These are phyloP conservation scores for Karstenula rhodostoma DNA, from an alignment of 2,329 filamentous ascomycete genomes.

Conservation along the genomic window DNA sequence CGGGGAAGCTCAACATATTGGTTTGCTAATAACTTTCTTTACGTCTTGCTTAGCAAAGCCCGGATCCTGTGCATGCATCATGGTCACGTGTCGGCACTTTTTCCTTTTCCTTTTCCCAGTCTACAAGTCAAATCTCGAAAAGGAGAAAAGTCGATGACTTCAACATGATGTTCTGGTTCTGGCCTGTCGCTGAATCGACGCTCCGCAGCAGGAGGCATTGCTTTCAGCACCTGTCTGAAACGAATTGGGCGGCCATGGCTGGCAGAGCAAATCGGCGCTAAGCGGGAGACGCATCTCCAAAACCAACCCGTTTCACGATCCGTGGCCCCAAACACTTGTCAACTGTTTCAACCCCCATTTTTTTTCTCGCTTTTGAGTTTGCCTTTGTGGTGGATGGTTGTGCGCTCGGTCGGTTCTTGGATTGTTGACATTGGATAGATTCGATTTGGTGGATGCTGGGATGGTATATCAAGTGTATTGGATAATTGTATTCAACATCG, in stretches of 20 bases:
- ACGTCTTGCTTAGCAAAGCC: background rate
- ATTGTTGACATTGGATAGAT: background rate
- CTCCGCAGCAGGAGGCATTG: background rate
- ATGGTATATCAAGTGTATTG: background rate
- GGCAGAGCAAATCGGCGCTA: conserved; percentile 23
- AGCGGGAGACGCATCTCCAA: conserved; percentile 28
- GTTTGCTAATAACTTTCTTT: background rate
- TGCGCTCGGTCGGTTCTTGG: background rate
- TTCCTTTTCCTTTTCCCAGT: no score
- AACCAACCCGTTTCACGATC: conserved; percentile 38
- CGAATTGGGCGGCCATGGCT: background rate
- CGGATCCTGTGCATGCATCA: background rate
- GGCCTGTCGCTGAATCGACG: conserved; percentile 2
- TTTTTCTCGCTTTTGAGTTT: background rate
- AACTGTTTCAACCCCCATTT: conserved; percentile 9
- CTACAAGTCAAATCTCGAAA: background rate
- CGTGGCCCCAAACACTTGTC: conserved; percentile 21
- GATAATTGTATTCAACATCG: background rate
- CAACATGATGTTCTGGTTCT: background rate
- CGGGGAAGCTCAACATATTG: background rate
- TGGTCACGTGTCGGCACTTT: background rate
- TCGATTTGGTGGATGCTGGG: background rate
- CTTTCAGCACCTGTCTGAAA: conserved; percentile 18
- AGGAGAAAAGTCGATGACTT: background rate
- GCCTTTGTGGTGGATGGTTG: background rate